These are phyloP conservation scores for Fusarium tanahbumbuense DNA, from an alignment of 2,329 filamentous ascomycete genomes.

Conservation along the genomic window DNA sequence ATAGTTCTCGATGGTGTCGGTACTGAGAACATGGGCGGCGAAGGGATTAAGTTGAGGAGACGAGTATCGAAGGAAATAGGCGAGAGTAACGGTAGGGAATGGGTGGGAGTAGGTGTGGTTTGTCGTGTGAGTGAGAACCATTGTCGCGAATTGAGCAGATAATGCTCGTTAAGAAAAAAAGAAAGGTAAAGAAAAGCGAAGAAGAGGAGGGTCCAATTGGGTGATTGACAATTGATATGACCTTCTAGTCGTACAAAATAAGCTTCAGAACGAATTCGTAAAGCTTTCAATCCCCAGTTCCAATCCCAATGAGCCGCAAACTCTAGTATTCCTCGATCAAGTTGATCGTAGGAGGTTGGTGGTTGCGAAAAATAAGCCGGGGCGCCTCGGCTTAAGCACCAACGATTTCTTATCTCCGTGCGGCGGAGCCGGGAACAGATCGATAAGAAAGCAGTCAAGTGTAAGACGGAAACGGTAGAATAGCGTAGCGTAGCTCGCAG, in stretches of 20 bases:
- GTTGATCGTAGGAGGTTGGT: slow-evolving; percentile 37
- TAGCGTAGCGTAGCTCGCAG: slow-evolving; percentile 37
- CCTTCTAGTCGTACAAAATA: slow-evolving; percentile 7
- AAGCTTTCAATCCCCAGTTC: slow-evolving; percentile 11
- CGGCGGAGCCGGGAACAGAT: slow-evolving; percentile 23
- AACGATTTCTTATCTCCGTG: slow-evolving; percentile 39
- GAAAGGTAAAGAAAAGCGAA: slow-evolving; percentile 6
- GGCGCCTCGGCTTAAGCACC: slow-evolving; percentile 43
- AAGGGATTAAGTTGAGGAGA: slow-evolving; percentile 78
- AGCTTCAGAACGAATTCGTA: slow-evolving; percentile 4
- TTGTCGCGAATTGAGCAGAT: slow-evolving; percentile 51
- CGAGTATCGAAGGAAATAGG: slow-evolving; percentile 90
- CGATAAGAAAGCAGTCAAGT: slow-evolving; percentile 10
- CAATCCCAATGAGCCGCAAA: slow-evolving; percentile 29
- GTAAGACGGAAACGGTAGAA: slow-evolving; percentile 6
- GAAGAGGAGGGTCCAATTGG: slow-evolving; percentile 34
- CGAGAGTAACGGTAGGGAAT: slow-evolving; percentile 86
- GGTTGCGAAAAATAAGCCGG: slow-evolving; percentile 42
- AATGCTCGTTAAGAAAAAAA: slow-evolving; percentile 29
- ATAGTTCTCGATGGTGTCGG: slow-evolving; percentile 81
- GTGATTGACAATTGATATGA: neutral
- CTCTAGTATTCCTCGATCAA: slow-evolving; percentile 29
- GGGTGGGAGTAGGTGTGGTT: slow-evolving; percentile 82
- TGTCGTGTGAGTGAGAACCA: slow-evolving; percentile 73
- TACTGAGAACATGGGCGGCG: slow-evolving; percentile 82